A percentile compares a stretch with the other conserved stretches of the same genome.
Evolutionary conservation across 192 early-diverging fungal species (phyloP).

Genomic region (Coemansia brasiliensis): DNA sequence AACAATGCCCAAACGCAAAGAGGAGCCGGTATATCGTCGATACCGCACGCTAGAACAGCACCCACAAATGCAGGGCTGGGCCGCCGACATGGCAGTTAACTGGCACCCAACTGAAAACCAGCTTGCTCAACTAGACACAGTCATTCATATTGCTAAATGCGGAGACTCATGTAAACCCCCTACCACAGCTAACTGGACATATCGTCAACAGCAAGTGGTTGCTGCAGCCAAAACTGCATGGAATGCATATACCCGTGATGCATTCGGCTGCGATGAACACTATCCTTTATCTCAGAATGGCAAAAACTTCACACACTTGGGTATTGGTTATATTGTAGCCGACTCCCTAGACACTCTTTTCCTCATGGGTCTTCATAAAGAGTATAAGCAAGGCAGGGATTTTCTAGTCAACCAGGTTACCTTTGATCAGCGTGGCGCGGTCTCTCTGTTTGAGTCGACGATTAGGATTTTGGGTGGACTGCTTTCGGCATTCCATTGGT

Average conservation of each 20-base stretch:
- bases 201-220: slow-evolving; percentile 60
- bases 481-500: slow-evolving; percentile 70
- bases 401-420: slow-evolving; percentile 65
- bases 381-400: slow-evolving; percentile 67
- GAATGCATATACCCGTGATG: slow-evolving; percentile 74
- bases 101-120: slow-evolving; percentile 33
- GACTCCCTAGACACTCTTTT: slow-evolving; percentile 85
- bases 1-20: no score
- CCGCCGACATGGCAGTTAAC: neutral
- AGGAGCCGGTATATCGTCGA: neutral
- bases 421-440: slow-evolving; percentile 62
- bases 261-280: slow-evolving; percentile 86
- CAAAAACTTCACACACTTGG: slow-evolving; percentile 59
- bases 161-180: neutral
- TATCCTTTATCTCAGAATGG: slow-evolving; percentile 69
- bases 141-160: slow-evolving; percentile 17
- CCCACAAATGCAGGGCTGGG: neutral
- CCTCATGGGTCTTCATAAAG: slow-evolving; percentile 71
- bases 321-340: slow-evolving; percentile 82
- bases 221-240: slow-evolving; percentile 76
- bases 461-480: slow-evolving; percentile 85
- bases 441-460: slow-evolving; percentile 83
- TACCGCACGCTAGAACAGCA: slow-evolving; percentile 1
- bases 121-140: slow-evolving; percentile 18
- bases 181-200: slow-evolving; percentile 30